Percentiles rank a stretch among this genome's conserved stretches.
Evolutionary conservation across 805 yeast species (phyloP).

Genomic region (Starmerella asiatica): DNA sequence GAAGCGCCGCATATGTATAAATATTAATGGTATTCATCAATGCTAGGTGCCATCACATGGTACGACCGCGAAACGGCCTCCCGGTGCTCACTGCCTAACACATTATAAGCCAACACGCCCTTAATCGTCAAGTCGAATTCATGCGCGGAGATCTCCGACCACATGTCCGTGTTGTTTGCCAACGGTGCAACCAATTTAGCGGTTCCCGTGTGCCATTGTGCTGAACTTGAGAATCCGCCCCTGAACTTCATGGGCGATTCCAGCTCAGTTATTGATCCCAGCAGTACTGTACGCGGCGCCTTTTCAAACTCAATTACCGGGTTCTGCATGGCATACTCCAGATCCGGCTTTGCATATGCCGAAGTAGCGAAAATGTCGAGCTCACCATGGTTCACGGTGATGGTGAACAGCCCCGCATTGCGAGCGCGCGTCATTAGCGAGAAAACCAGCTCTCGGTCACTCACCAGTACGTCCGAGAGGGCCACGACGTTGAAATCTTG

Average conservation of each 20-base stretch:
- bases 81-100: conserved; percentile 33
- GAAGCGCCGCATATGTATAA: no score
- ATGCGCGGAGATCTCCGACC: conserved; percentile 61
- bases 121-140: conserved; percentile 78
- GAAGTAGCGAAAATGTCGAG: conserved; percentile 61
- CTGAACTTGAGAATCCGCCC: conserved; percentile 66
- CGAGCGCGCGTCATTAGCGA: conserved; percentile 64
- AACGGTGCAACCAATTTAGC: conserved; percentile 68
- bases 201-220: conserved; percentile 47
- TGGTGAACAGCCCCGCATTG: conserved; percentile 74
- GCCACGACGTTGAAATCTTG: conserved; percentile 47
- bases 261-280: conserved; percentile 53
- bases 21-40: no score
- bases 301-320: background rate
- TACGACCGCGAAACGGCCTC: conserved; percentile 19
- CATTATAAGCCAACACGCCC: conserved; percentile 64
- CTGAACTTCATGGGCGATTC: conserved; percentile 63
- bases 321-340: background rate
- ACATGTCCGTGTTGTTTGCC: conserved; percentile 29
- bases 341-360: conserved; percentile 6
- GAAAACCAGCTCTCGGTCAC: conserved; percentile 74
- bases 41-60: conserved; percentile 10
- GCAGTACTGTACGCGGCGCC: conserved; percentile 48
- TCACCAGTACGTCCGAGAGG: conserved; percentile 60
- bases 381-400: conserved; percentile 50